Evolutionary conservation across 768 basidiomycete genomes (phyloP).

Genomic region (Panus rudis): DNA sequence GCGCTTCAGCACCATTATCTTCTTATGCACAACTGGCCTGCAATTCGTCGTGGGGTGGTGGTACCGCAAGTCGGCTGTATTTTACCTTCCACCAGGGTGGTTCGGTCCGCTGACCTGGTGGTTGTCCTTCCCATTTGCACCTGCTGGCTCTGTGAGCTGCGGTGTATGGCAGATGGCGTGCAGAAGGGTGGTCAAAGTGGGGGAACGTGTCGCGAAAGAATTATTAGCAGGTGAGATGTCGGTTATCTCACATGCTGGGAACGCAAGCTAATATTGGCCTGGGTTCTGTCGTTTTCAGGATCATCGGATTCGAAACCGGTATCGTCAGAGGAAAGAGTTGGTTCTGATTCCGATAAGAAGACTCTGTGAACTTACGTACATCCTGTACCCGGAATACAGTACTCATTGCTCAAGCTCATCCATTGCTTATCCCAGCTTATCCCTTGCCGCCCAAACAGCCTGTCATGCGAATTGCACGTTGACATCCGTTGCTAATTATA

Average conservation of each 20-base stretch:
- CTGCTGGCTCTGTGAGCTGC: conserved; percentile 82
- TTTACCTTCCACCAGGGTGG: conserved; percentile 90
- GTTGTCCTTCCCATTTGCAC: conserved; percentile 86
- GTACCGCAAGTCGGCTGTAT: conserved; percentile 86
- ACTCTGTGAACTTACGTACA: conserved; percentile 1
- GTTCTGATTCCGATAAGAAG: conserved; percentile 10
- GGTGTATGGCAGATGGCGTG: conserved; percentile 96
- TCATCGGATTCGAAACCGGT: conserved; percentile 13
- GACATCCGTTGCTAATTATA: no score
- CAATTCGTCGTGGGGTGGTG: conserved; percentile 86
- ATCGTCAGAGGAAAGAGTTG: conserved; percentile 14
- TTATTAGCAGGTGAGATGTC: conserved; percentile 35
- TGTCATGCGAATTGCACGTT: no score
- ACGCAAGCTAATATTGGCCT: no score
- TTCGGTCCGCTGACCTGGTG: conserved; percentile 86
- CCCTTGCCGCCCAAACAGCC: no score
- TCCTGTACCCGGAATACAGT: no score
- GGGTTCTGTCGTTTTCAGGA: conserved; percentile 3
- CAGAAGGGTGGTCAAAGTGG: conserved; percentile 72
- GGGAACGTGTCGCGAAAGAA: conserved; percentile 68
- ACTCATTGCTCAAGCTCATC: no score
- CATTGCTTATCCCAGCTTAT: no score
- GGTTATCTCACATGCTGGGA: not conserved
- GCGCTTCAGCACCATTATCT: conserved; percentile 68
- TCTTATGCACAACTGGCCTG: conserved; percentile 81